A percentile compares a stretch with the other conserved stretches of the same genome.
Evolutionary conservation across 495 filamentous ascomycete genomes (phyloP).

Genomic region (Aspergillus cavernicola): DNA sequence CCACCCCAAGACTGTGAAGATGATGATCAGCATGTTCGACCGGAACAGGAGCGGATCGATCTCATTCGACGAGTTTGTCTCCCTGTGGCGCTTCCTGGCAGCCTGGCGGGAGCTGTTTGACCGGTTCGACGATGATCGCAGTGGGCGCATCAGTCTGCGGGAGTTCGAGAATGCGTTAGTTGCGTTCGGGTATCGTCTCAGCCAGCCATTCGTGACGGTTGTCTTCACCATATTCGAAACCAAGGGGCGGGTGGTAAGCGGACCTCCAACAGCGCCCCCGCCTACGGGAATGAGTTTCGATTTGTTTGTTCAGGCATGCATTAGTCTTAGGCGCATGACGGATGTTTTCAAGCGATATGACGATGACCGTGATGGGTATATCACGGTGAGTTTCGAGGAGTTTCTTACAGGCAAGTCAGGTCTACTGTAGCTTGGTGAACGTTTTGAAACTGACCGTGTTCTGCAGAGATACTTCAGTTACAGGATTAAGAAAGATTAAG

Average conservation of each 20-base stretch:
- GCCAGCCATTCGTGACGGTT: conserved; percentile 72
- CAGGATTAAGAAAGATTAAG: conserved; percentile 39
- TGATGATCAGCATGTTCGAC: conserved; percentile 99
- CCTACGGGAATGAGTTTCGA: conserved; percentile 85
- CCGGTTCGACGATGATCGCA: conserved; percentile 85
- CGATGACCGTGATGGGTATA: conserved; percentile 90
- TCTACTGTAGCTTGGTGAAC: neutral
- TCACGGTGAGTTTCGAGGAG: conserved; percentile 78
- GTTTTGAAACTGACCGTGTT: neutral
- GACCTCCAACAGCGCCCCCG: conserved; percentile 24
- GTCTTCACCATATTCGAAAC: conserved; percentile 69
- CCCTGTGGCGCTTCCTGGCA: conserved; percentile 90
- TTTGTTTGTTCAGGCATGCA: conserved; percentile 96
- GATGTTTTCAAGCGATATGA: conserved; percentile 99
- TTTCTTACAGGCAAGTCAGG: conserved; percentile 60
- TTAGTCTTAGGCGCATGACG: conserved; percentile 94
- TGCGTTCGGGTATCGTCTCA: conserved; percentile 92
- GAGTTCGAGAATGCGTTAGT: conserved; percentile 91
- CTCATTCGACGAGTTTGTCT: conserved; percentile 90
- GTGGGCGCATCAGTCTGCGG: conserved; percentile 76
- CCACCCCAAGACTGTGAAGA: conserved; percentile 91
- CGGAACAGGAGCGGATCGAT: conserved; percentile 79
- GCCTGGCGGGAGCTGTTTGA: conserved; percentile 94
- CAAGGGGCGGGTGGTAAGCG: conserved; percentile 34
- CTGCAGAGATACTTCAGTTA: conserved; percentile 38